Evolutionary conservation across 495 filamentous ascomycete genomes (phyloP).

Genomic region (Echria macrotheca): DNA sequence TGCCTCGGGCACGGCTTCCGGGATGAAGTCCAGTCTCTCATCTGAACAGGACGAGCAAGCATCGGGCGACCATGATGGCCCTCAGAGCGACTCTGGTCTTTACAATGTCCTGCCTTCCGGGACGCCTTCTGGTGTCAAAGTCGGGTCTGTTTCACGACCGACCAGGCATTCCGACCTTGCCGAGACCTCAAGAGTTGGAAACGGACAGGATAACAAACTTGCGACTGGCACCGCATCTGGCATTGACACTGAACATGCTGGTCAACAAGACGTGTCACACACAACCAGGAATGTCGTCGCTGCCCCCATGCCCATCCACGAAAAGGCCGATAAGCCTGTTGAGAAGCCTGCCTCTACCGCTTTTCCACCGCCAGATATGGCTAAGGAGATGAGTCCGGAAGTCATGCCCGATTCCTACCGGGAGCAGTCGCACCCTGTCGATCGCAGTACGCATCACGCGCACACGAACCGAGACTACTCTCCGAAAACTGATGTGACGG

Average conservation of each 20-base stretch:
- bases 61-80: not conserved
- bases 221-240: conserved; percentile 28
- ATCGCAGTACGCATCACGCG: too few species aligned
- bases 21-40: not conserved
- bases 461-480: too few species aligned
- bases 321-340: not conserved
- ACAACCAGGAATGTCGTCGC: not conserved
- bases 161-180: too few species aligned
- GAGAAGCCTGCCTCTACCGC: not conserved
- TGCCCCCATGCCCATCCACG: conserved; percentile 1
- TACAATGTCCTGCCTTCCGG: conserved; percentile 4
- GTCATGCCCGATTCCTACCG: conserved; percentile 19
- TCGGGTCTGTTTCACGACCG: too few species aligned
- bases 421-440: not conserved
- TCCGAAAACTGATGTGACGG: not conserved
- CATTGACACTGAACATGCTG: conserved; percentile 13
- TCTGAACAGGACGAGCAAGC: not conserved
- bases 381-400: conserved; percentile 18
- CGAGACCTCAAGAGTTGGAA: conserved; percentile 2
- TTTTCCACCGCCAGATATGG: conserved; percentile 3
- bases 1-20: not conserved
- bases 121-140: conserved; percentile 5
- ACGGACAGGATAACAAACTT: conserved; percentile 26
- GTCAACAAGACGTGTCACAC: not conserved
- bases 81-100: not conserved